These are phyloP conservation scores for Gnomoniopsis sp. DNA, from an alignment of 2,329 filamentous ascomycete species.

Conservation along the genomic window DNA sequence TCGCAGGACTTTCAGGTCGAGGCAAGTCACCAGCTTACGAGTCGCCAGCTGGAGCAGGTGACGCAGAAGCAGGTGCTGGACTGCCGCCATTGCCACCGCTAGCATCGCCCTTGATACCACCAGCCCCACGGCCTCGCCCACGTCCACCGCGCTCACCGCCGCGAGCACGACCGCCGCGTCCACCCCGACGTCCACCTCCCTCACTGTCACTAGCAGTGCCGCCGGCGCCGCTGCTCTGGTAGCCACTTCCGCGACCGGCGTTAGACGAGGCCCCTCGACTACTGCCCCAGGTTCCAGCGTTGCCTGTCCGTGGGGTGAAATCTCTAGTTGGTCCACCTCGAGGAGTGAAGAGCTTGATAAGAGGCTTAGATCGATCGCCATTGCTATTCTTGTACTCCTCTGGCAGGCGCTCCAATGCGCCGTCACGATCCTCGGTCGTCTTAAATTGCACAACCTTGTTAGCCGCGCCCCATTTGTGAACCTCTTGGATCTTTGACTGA, in stretches of 20 bases:
- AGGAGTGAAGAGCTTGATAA: slow-evolving; percentile 79
- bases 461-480: slow-evolving; percentile 74
- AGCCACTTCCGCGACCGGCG: slow-evolving; percentile 62
- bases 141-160: slow-evolving; percentile 56
- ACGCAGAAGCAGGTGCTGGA: slow-evolving; percentile 49
- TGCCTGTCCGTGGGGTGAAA: slow-evolving; percentile 55
- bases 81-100: slow-evolving; percentile 46
- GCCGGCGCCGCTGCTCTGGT: slow-evolving; percentile 79
- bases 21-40: slow-evolving; percentile 4
- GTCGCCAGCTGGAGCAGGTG: slow-evolving; percentile 35
- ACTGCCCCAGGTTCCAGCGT: slow-evolving; percentile 65
- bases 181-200: slow-evolving; percentile 50
- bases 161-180: slow-evolving; percentile 54
- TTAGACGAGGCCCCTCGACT: slow-evolving; percentile 60
- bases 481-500: slow-evolving; percentile 71
- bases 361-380: slow-evolving; percentile 73
- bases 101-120: slow-evolving; percentile 57
- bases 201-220: slow-evolving; percentile 71
- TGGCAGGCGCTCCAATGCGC: slow-evolving; percentile 70
- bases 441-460: slow-evolving; percentile 88
- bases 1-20: neutral
- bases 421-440: slow-evolving; percentile 73
- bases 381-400: slow-evolving; percentile 71
- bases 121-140: slow-evolving; percentile 50
- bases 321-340: slow-evolving; percentile 50